Base-by-base conservation (phyloP, 163 green algal species). In the Trebouxia gelatinosa region DNA sequence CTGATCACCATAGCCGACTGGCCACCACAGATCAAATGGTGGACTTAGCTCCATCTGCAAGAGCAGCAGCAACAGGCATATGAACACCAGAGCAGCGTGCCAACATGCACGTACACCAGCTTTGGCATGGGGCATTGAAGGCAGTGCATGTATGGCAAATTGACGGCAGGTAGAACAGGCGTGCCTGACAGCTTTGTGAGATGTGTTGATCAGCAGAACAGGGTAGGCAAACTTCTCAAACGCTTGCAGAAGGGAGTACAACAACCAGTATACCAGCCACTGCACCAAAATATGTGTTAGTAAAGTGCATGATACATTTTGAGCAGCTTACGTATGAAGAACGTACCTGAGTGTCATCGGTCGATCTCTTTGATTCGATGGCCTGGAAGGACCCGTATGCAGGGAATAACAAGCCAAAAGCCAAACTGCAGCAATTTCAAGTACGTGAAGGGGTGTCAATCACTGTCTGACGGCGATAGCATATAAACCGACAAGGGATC, bases 241-340 rank as follows among this genome's bases (percentile, higher is more conserved):
- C 28, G 58, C 46, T 32, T 64, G 43, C 31, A 82, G 37, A 11
- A 78, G 31, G 11, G 67, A 64, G 43, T 78, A 82, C n/a, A 78
- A 35, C 28, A 82, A 23, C 67, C 67, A 82, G 54, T 82, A 82
- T n/a, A 75, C 74, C 68, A 82, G 39, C 78, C 78, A 82, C 78
- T 82, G 68, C 68, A 72, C 23, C 23, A 31, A 34, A 34, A n/a
- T 21, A 61, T 35, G 4, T 28, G 67, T 2, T 13, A 39, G 17
- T 37, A 7, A 50, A 39, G n/a, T 35, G 29, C 34, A 6, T 19
- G 2, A 72, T 19, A 26, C 28, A 34, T 54, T 2, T 6, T 21
- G 0, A 57, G 65, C 34, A 57, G 35, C 34, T 57, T 57, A 32
- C 62, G n/a, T 28, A 0, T 48, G 62, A 4, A 59, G 29, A 13